phyloP scores from a whole-genome alignment of 164 flowering plant genomes.

The Dillenia turbinata region DNA sequence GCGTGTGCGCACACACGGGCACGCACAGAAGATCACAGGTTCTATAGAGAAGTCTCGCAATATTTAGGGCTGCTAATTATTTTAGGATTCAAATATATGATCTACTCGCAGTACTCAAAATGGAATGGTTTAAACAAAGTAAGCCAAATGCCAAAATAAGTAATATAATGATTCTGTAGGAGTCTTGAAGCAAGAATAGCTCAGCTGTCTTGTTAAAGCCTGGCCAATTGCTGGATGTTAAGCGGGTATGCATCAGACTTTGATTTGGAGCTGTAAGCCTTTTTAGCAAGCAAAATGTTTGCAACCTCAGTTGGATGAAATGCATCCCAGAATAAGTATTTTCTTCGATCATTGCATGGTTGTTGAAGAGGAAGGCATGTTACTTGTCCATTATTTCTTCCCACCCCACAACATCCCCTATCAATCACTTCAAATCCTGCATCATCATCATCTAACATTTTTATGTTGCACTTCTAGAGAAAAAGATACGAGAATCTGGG shows the following conservation, averaged over 20 bases:
- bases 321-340: constrained; percentile 86
- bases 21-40: too few species aligned
- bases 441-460: background rate
- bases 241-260: constrained; percentile 46
- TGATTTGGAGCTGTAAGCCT: constrained; percentile 30
- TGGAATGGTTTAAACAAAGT: too few species aligned
- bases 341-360: constrained; percentile 55
- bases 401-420: constrained; percentile 90
- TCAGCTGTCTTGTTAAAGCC: constrained; percentile 16
- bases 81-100: too few species aligned
- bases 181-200: background rate
- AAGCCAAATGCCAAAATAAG: too few species aligned
- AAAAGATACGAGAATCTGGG: background rate
- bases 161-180: too few species aligned
- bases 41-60: too few species aligned
- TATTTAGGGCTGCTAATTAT: too few species aligned
- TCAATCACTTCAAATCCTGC: constrained; percentile 78
- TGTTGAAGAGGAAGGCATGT: constrained; percentile 85
- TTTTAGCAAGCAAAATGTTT: constrained; percentile 44
- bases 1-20: too few species aligned
- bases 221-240: constrained; percentile 51
- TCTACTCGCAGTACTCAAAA: too few species aligned
- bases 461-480: background rate
- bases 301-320: constrained; percentile 76
- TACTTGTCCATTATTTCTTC: constrained; percentile 82